Percentiles rank a stretch among this genome's conserved stretches.
phyloP scores from a whole-genome alignment of 2,329 filamentous ascomycete genomes.

The Gyromitra esculenta region DNA sequence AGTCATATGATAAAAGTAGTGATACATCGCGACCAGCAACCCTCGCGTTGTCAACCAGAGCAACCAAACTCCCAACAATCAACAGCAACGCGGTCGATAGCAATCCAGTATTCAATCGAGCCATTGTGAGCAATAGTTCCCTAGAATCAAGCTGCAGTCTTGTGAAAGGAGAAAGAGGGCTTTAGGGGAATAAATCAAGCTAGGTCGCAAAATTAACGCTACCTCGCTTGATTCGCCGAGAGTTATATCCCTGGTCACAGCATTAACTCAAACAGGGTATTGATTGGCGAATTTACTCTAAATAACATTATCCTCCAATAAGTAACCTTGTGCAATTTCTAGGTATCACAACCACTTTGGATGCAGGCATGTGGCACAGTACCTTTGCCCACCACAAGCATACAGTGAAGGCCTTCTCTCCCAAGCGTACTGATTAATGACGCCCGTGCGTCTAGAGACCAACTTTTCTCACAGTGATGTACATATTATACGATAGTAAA shows the following conservation, averaged over 20 bases:
- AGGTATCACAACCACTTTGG: background rate
- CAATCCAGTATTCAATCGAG: slow-evolving; percentile 25
- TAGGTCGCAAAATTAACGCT: background rate
- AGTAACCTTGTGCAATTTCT: background rate
- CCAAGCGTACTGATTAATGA: no score
- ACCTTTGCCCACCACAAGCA: background rate
- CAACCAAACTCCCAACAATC: slow-evolving; percentile 13
- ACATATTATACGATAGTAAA: background rate
- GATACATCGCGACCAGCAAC: slow-evolving; percentile 23
- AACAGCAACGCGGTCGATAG: slow-evolving; percentile 18
- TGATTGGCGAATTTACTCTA: background rate
- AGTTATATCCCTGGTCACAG: background rate
- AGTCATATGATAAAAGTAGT: slow-evolving; percentile 58
- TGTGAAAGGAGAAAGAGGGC: background rate
- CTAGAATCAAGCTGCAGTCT: background rate
- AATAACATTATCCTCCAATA: background rate
- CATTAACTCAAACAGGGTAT: slow-evolving; percentile 1
- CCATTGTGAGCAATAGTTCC: slow-evolving; percentile 8
- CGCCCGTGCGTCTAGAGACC: no score
- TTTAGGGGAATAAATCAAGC: background rate
- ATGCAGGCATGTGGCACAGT: slow-evolving; percentile 6
- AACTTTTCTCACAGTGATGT: no score
- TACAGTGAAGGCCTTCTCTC: background rate
- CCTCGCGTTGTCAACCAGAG: slow-evolving; percentile 1
- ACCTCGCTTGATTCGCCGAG: background rate